Evolutionary conservation across 768 basidiomycete genomes (phyloP), one percentile per base, ranked within the genome.

Genomic region (Phanerochaete sordida): DNA sequence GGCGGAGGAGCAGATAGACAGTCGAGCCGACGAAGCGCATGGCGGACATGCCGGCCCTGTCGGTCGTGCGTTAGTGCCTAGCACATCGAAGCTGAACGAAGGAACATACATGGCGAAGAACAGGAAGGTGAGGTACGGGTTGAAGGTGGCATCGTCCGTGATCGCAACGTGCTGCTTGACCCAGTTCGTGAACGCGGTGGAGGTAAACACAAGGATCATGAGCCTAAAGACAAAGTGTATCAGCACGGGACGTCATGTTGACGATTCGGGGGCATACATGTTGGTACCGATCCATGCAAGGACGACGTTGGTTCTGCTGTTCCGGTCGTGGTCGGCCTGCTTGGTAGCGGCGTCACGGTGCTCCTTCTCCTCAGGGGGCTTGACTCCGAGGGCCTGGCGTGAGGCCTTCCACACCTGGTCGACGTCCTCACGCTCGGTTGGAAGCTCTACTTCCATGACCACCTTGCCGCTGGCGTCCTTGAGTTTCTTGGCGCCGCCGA

Each of bases 401-500:
- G 90, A 89, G 23, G 92, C 91, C 19, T 77, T 70, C 94, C 94
- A 96, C 44, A 96, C 73, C 54, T 86, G 88, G 68, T 95, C 93
- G 56, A 95, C 90, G 61, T 95, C 93, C 70, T 95, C 94, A 37
- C 85, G 82, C 9, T 82, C 82, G 21, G 91, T 91, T 0, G 89
- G 88, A 15, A 96, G 69, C 67, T 92, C 89, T 48, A 95, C 89
- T 72, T 95, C 93, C 76, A 93, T 83, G 66, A 95, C 76, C 48
- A 90, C 90, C 67, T 95, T 89, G 54, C 94, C 94, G 70, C 88
- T 86, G 35, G 88, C 87, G 57, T 83, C 85, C 76, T 91, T 88
- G 61, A 93, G 79, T 73, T 94, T 95, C 80, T 94, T 95, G 1
- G 93, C 94, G 11, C 88, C 86, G 58, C 94, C 94, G 12, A 96